Conservation (phyloP, 257 asterid species). For the Henckelia pumila region DNA sequence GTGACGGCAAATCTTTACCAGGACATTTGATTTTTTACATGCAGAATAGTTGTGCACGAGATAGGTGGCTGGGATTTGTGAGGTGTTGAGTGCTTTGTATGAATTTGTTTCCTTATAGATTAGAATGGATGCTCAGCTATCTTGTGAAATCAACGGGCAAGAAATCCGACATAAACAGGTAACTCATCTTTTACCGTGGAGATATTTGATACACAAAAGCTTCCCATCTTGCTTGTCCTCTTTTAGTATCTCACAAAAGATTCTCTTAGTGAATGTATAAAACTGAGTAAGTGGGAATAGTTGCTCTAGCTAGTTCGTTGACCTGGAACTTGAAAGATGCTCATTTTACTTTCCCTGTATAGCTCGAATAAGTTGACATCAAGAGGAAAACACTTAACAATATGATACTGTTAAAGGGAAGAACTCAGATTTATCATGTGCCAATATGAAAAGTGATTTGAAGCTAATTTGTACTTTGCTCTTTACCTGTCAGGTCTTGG, state of each 20-base stretch:
- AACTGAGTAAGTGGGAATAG: neutral
- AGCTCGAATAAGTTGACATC: no score
- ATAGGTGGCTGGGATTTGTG: neutral
- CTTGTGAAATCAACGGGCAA: neutral
- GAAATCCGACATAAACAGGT: neutral
- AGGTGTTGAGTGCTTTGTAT: neutral
- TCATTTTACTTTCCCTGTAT: no score
- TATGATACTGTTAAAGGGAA: neutral
- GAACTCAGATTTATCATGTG: neutral
- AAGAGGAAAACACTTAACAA: no score
- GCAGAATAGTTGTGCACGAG: no score
- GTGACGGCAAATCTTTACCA: no score
- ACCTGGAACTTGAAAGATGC: neutral
- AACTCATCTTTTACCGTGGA: neutral
- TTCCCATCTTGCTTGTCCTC: neutral
- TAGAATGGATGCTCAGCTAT: neutral
- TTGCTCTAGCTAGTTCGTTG: neutral
- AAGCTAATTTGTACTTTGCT: neutral
- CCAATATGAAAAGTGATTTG: neutral
- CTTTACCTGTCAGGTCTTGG: constrained; percentile 2
- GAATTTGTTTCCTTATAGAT: neutral
- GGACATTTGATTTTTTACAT: no score
- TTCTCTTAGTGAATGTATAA: neutral
- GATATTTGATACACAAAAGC: neutral
- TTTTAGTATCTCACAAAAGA: neutral